A percentile compares a stretch with the other conserved stretches of the same genome.
These are phyloP conservation scores for Notholithocarpus densiflorus DNA, from an alignment of 306 rosid species.

Conservation along the genomic window DNA sequence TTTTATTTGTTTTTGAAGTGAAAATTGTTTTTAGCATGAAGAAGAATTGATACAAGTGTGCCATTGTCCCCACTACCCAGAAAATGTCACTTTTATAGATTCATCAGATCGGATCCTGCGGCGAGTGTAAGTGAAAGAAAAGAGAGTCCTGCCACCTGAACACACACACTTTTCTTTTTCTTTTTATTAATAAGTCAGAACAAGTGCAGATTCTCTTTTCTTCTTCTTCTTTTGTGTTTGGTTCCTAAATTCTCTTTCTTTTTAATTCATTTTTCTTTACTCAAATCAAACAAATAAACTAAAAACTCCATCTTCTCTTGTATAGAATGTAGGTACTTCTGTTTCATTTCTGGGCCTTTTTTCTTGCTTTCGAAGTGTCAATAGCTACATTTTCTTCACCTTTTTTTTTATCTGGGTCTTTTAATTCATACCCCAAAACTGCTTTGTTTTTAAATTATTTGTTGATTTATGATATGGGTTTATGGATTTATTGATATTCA, in stretches of 20 bases:
- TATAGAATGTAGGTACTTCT: no score
- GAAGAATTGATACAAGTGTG: no score
- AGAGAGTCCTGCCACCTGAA: no score
- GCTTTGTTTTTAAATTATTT: not conserved
- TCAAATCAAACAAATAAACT: no score
- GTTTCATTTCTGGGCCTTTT: not conserved
- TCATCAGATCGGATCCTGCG: constrained; percentile 35
- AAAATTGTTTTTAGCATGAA: no score
- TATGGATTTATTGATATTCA: no score
- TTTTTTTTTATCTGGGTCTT: not conserved
- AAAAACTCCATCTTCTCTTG: no score
- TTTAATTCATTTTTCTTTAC: not conserved
- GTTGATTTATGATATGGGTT: no score
- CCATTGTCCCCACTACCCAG: no score
- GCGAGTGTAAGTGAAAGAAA: constrained; percentile 16
- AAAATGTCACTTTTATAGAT: constrained; percentile 26
- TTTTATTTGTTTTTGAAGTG: not conserved
- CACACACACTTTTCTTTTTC: no score
- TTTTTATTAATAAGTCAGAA: constrained; percentile 6
- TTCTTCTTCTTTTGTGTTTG: not conserved
- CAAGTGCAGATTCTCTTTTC: constrained; percentile 15
- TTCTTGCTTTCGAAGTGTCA: constrained; percentile 12
- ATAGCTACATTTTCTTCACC: constrained; percentile 17
- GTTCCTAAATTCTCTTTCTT: constrained; percentile 18
- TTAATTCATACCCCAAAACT: not conserved